These are phyloP conservation scores for Penicillium simplicissimum DNA, from an alignment of 495 filamentous ascomycete genomes.

Conservation along the genomic window DNA sequence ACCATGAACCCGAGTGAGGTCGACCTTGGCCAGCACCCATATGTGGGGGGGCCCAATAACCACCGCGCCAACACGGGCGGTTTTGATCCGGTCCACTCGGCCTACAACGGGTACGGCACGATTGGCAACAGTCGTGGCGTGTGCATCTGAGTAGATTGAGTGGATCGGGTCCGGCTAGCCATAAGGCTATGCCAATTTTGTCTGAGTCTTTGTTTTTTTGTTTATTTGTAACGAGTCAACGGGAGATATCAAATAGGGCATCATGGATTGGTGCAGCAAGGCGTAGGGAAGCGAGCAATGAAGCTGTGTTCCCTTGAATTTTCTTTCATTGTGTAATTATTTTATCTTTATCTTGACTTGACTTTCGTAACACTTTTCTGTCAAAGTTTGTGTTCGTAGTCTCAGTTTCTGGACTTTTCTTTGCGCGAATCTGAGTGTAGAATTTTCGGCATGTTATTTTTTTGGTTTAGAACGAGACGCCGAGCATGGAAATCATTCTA, in stretches of 20 bases:
- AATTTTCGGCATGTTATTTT: constrained; percentile 6
- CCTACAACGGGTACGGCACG: constrained; percentile 36
- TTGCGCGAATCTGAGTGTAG: not conserved
- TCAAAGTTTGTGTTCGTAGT: constrained; percentile 4
- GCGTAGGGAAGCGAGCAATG: constrained; percentile 18
- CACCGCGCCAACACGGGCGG: constrained; percentile 31
- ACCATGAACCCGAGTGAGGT: constrained; percentile 46
- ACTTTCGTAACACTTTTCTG: not conserved
- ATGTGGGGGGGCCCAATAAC: constrained; percentile 23
- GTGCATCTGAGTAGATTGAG: constrained; percentile 29
- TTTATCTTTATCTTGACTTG: constrained; percentile 6
- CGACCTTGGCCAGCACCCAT: constrained; percentile 39
- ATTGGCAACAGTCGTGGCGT: constrained; percentile 38
- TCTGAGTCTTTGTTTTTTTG: constrained; percentile 4
- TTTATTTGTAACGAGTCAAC: constrained; percentile 1
- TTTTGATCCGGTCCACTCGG: constrained; percentile 41
- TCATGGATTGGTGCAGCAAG: constrained; percentile 32
- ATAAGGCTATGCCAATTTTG: not conserved
- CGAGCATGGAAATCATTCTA: too few species aligned
- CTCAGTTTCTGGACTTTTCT: constrained; percentile 16
- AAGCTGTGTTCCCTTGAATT: constrained; percentile 14
- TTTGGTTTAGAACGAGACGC: not conserved
- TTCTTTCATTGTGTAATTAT: constrained; percentile 20
- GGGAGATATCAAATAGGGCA: constrained; percentile 24
- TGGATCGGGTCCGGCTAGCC: not conserved